Evolutionary conservation across 768 basidiomycete genomes (phyloP).

Genomic region (Melanogaster broomeanus): DNA sequence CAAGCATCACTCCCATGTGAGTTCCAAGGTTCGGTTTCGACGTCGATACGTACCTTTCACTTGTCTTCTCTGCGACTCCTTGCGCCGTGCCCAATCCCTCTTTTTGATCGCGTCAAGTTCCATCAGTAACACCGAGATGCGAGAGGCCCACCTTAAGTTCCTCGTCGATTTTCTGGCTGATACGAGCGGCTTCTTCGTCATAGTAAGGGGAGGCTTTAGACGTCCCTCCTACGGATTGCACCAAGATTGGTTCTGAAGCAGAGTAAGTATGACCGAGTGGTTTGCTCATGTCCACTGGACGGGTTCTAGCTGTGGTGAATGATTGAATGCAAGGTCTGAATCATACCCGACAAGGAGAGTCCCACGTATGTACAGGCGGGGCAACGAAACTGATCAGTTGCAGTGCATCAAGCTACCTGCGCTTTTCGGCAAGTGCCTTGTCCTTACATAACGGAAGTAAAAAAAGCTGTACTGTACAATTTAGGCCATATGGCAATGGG

Average conservation of each 20-base stretch:
- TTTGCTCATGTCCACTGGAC: constrained; percentile 26
- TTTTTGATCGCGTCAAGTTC: constrained; percentile 25
- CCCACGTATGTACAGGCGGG: constrained; percentile 39
- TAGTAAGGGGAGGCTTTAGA: constrained; percentile 36
- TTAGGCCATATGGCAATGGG: too few species aligned
- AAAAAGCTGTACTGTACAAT: too few species aligned
- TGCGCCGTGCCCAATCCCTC: constrained; percentile 51
- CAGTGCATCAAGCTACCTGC: constrained; percentile 31
- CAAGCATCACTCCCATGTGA: constrained; percentile 4
- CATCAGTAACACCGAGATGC: background rate
- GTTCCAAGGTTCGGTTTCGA: background rate
- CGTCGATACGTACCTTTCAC: constrained; percentile 49
- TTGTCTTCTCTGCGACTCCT: constrained; percentile 46
- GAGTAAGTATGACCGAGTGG: constrained; percentile 31
- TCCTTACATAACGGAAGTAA: background rate
- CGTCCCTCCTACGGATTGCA: constrained; percentile 32
- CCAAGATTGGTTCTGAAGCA: constrained; percentile 30
- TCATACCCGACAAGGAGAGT: constrained; percentile 32
- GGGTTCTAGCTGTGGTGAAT: constrained; percentile 12
- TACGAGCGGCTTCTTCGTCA: constrained; percentile 45
- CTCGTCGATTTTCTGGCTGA: constrained; percentile 57
- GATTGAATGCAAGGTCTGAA: constrained; percentile 25
- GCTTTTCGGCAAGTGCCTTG: constrained; percentile 18
- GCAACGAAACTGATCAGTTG: constrained; percentile 35
- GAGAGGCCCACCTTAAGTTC: constrained; percentile 47